Evolutionary conservation across 345 rosid genomes (phyloP).

Genomic region (Boechera retrofracta): DNA sequence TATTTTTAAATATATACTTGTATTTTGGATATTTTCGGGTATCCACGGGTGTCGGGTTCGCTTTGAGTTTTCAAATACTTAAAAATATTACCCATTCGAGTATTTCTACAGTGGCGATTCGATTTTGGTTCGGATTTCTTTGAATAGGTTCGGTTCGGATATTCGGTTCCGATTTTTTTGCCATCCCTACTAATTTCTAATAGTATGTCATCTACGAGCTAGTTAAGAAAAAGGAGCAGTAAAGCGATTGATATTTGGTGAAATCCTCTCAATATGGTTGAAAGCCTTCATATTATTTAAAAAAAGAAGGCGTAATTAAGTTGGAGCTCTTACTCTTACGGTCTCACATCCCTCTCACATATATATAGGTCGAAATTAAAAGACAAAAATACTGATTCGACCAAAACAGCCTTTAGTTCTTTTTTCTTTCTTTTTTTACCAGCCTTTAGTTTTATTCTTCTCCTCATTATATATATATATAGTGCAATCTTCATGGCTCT

Average conservation of each 20-base stretch:
- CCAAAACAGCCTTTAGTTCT: background rate
- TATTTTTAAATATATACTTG: no score
- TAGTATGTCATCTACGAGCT: no score
- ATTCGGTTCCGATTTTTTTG: no score
- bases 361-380: slow-evolving; percentile 15
- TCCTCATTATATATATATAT: background rate
- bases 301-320: background rate
- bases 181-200: no score
- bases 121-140: no score
- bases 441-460: background rate
- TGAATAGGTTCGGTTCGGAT: no score
- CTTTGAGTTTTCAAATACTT: no score
- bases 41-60: no score
- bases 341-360: background rate
- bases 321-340: slow-evolving; percentile 7
- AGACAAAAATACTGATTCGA: slow-evolving; percentile 21
- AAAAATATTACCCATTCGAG: no score
- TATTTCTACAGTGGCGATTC: no score
- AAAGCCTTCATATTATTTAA: slow-evolving; percentile 5
- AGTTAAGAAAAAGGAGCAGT: background rate
- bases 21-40: no score
- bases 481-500: slow-evolving; percentile 31
- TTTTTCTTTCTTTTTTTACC: no score
- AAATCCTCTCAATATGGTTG: background rate
- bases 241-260: background rate